Percentiles rank a stretch among this genome's conserved stretches.
These are phyloP conservation scores for Xylaria palmicola DNA, from an alignment of 495 filamentous ascomycete genomes.

Conservation along the genomic window DNA sequence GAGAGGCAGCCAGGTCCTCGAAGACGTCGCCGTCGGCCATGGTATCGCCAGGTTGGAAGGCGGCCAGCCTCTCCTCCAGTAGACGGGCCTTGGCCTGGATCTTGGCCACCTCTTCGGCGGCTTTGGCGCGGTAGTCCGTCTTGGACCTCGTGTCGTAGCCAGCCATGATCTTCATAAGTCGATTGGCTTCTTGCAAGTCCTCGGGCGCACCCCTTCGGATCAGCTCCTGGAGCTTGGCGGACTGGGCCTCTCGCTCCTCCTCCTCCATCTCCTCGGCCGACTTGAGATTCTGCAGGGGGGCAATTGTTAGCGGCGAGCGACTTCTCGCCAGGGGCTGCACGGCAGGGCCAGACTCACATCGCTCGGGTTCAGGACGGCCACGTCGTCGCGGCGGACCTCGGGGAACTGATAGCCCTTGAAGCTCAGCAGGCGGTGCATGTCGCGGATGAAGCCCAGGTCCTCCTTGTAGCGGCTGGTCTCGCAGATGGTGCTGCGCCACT, in stretches of 20 bases:
- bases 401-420: slow-evolving; percentile 98
- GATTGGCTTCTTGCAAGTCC: slow-evolving; percentile 93
- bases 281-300: slow-evolving; percentile 69
- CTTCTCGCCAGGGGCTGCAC: no score
- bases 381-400: slow-evolving; percentile 87
- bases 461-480: slow-evolving; percentile 96
- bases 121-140: slow-evolving; percentile 96
- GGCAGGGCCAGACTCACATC: slow-evolving; percentile 69
- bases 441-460: slow-evolving; percentile 91
- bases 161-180: slow-evolving; percentile 98
- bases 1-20: slow-evolving; percentile 88
- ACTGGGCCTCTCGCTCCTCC: slow-evolving; percentile 91
- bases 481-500: slow-evolving; percentile 98
- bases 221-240: slow-evolving; percentile 93
- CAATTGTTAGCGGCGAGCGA: no score
- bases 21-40: slow-evolving; percentile 91
- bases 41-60: slow-evolving; percentile 75
- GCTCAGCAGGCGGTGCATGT: slow-evolving; percentile 94
- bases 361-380: slow-evolving; percentile 93
- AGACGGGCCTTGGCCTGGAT: slow-evolving; percentile 91
- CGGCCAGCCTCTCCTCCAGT: slow-evolving; percentile 88
- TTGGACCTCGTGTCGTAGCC: slow-evolving; percentile 93
- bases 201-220: slow-evolving; percentile 89
- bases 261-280: slow-evolving; percentile 99
- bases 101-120: slow-evolving; percentile 89